Conservation (phyloP, 352 stramenopile genomes). For the Pythium brassicae region DNA sequence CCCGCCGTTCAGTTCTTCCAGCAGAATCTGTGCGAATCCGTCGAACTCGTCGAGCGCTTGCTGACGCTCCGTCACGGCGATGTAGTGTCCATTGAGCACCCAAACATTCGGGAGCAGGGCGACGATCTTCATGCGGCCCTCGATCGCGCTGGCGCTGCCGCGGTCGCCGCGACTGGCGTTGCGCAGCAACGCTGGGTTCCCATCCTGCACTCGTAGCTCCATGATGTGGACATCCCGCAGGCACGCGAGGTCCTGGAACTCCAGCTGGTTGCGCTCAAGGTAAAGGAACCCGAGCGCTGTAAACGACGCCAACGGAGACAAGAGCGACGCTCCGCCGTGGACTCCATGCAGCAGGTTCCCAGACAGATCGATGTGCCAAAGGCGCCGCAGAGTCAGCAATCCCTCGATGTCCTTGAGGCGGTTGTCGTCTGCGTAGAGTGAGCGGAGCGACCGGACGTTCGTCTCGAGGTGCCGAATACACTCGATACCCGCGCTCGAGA, state of each 20-base stretch:
- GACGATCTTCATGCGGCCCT: conserved; percentile 40
- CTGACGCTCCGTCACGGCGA: conserved; percentile 35
- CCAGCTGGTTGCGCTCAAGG: conserved; percentile 42
- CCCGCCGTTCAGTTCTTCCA: conserved; percentile 4
- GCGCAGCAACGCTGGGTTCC: conserved; percentile 29
- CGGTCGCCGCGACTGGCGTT: no score
- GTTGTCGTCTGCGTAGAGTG: conserved; percentile 53
- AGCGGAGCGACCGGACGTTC: conserved; percentile 31
- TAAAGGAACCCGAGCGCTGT: conserved; percentile 47
- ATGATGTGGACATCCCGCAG: conserved; percentile 56
- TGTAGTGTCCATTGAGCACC: conserved; percentile 56
- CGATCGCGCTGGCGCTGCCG: conserved; percentile 1
- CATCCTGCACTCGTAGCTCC: conserved; percentile 33
- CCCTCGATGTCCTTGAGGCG: conserved; percentile 38
- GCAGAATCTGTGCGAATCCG: conserved; percentile 24
- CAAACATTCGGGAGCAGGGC: conserved; percentile 54
- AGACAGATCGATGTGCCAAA: conserved; percentile 56
- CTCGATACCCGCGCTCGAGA: conserved; percentile 46
- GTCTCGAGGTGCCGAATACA: conserved; percentile 43
- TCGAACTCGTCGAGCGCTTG: conserved; percentile 36
- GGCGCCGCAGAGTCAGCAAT: conserved; percentile 26
- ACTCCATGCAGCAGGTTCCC: conserved; percentile 39
- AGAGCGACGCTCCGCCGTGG: neutral
- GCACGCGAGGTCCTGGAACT: conserved; percentile 45
- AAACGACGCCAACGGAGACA: conserved; percentile 35